Conservation (phyloP, 306 rosid species). For the Fragaria nilgerrensis region DNA sequence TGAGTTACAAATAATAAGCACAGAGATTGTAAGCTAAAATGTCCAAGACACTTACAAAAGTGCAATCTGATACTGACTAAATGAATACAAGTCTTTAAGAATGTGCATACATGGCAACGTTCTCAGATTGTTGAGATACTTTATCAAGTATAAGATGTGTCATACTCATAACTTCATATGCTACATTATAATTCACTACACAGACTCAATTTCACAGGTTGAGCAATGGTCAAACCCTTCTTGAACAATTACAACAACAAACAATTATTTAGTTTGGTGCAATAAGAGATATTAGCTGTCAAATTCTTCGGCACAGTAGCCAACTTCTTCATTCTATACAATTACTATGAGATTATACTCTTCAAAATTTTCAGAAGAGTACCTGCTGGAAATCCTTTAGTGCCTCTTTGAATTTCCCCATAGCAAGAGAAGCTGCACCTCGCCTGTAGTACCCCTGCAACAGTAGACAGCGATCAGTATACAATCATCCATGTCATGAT, state of each 20-base stretch:
- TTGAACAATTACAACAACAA: background rate
- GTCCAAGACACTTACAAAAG: background rate
- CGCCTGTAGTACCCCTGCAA: slow-evolving; percentile 93
- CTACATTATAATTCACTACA: background rate
- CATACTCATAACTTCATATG: background rate
- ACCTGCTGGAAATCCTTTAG: slow-evolving; percentile 97
- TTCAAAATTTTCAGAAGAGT: slow-evolving; percentile 1
- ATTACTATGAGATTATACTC: background rate
- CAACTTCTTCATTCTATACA: background rate
- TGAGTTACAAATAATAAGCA: background rate
- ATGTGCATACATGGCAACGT: background rate
- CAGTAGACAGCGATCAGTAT: slow-evolving; percentile 34
- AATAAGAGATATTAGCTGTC: background rate
- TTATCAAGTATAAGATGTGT: background rate
- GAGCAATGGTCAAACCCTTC: background rate
- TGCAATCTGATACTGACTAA: background rate
- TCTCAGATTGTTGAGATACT: background rate
- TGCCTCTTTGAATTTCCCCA: slow-evolving; percentile 97
- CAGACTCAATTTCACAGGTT: background rate
- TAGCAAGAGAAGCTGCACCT: slow-evolving; percentile 87
- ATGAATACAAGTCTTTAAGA: background rate
- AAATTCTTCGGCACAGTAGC: background rate
- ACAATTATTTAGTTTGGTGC: background rate
- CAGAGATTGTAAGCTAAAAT: background rate
- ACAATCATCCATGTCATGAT: slow-evolving; percentile 16